phyloP scores from a whole-genome alignment of 148 eudicot genomes.

The Tetragonia tetragonoides region DNA sequence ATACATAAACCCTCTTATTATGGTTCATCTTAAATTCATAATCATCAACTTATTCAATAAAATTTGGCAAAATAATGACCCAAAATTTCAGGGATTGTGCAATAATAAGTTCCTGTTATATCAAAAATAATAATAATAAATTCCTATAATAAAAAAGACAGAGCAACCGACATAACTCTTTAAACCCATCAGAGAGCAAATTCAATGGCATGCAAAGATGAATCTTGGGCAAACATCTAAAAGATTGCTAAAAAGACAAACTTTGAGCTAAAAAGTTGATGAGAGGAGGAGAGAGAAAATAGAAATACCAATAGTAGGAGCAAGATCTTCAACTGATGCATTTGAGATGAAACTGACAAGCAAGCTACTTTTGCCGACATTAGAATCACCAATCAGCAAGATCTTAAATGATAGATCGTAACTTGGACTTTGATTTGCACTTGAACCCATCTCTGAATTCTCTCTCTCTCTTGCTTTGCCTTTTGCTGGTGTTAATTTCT shows the following conservation, averaged over 20 bases:
- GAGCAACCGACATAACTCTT: background rate
- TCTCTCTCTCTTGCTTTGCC: background rate
- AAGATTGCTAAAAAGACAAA: background rate
- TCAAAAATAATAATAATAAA: too few species aligned
- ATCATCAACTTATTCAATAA: too few species aligned
- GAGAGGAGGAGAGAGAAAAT: background rate
- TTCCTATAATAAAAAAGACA: background rate
- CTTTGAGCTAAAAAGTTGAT: background rate
- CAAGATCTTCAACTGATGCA: slow-evolving; percentile 49
- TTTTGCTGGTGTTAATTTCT: too few species aligned
- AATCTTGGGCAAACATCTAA: background rate
- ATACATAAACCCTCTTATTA: too few species aligned
- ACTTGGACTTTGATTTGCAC: slow-evolving; percentile 33
- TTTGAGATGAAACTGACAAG: slow-evolving; percentile 65
- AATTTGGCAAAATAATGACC: too few species aligned
- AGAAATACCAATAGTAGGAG: slow-evolving; percentile 81
- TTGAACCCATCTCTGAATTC: slow-evolving; percentile 8
- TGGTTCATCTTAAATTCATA: too few species aligned
- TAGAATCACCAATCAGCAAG: slow-evolving; percentile 65
- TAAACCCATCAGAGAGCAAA: background rate
- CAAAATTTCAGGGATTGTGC: background rate
- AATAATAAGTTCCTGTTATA: too few species aligned
- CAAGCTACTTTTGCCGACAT: slow-evolving; percentile 57
- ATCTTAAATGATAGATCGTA: slow-evolving; percentile 74
- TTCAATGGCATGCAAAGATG: background rate